Percentiles rank a stretch among this genome's conserved stretches.
Evolutionary conservation across 2,329 filamentous ascomycete species (phyloP).

Genomic region (Leptodontidium sp.): DNA sequence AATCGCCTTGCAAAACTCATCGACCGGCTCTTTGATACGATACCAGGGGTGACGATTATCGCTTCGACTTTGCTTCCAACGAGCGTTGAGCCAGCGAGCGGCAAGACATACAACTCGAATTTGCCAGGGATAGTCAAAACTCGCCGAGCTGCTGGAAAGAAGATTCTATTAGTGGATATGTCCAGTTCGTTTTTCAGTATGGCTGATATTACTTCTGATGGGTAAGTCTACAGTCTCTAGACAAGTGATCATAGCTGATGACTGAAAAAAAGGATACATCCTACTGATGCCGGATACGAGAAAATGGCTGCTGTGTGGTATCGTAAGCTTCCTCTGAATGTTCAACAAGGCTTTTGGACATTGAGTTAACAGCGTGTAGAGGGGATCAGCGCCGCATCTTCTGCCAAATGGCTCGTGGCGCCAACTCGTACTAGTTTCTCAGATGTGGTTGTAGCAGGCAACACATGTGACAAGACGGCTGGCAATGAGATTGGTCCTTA

Average conservation of each 20-base stretch:
- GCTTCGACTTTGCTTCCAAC: conserved; percentile 20
- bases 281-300: conserved; percentile 13
- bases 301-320: conserved; percentile 26
- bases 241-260: not conserved
- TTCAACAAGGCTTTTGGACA: not conserved
- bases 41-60: conserved; percentile 19
- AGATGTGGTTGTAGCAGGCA: conserved; percentile 15
- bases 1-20: conserved; percentile 14
- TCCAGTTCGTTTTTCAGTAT: conserved; percentile 13
- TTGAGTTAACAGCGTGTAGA: not conserved
- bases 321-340: not conserved
- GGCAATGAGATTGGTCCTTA: conserved; percentile 17
- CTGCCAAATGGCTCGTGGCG: conserved; percentile 13
- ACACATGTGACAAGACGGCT: conserved; percentile 15
- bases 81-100: not conserved
- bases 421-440: conserved; percentile 4
- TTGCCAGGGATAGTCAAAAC: conserved; percentile 18
- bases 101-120: conserved; percentile 16
- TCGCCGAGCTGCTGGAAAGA: conserved; percentile 18
- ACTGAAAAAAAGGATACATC: conserved; percentile 6
- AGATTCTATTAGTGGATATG: conserved; percentile 19
- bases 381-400: conserved; percentile 18
- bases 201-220: conserved; percentile 19
- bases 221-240: conserved; percentile 5
- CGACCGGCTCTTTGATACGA: conserved; percentile 10